Conservation (phyloP, 805 yeast species). For the Ogataea polymorpha region DNA sequence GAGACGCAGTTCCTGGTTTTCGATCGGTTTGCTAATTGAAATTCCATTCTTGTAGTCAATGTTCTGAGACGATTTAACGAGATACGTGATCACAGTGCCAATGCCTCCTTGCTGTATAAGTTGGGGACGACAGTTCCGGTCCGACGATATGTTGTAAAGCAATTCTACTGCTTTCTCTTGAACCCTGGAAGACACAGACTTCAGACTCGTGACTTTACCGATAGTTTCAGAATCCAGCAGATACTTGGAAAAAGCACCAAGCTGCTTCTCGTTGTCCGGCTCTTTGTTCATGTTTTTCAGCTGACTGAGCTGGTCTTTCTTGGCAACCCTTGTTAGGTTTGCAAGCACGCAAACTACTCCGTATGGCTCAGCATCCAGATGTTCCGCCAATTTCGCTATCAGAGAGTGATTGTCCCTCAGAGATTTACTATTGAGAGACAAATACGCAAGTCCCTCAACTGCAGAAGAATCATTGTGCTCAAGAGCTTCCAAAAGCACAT, state of each 20-base stretch:
- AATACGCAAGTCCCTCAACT: constrained; percentile 35
- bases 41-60: constrained; percentile 23
- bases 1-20: constrained; percentile 26
- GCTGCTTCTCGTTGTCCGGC: constrained; percentile 1
- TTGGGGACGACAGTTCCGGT: constrained; percentile 30
- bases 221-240: neutral
- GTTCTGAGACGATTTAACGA: constrained; percentile 32
- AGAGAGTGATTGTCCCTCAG: constrained; percentile 37
- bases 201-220: constrained; percentile 30
- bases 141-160: constrained; percentile 34
- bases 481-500: constrained; percentile 31
- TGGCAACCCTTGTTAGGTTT: constrained; percentile 23
- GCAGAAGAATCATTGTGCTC: constrained; percentile 3
- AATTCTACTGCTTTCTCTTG: constrained; percentile 33
- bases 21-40: constrained; percentile 22
- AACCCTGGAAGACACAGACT: constrained; percentile 28
- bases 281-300: constrained; percentile 1
- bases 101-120: constrained; percentile 47
- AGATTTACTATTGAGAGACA: constrained; percentile 36
- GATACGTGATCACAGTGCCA: constrained; percentile 37
- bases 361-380: constrained; percentile 22
- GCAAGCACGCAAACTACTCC: constrained; percentile 42
- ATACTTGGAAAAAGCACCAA: neutral
- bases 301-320: constrained; percentile 4
- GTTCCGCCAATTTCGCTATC: constrained; percentile 23